Base-by-base conservation (phyloP, 169 alveolate species). In the Eimeria acervulina region DNA sequence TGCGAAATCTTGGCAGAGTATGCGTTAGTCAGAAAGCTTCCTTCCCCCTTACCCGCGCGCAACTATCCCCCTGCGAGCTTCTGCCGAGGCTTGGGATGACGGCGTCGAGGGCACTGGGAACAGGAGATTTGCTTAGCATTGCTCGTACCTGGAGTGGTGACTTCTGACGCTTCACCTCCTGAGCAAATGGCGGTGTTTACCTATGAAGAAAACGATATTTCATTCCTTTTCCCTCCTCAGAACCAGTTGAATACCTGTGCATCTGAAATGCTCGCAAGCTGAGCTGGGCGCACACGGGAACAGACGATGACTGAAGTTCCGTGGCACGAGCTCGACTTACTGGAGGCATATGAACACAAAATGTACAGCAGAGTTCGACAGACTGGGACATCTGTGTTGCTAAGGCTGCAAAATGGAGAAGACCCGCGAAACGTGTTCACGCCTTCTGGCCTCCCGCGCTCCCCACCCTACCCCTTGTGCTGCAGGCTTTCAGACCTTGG, bases 331-430 rank as follows among this genome's bases (percentile, higher is more conserved):
- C 94, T 94, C 3, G 80, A 94, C 36, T 44, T 94, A 28, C 17
- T 47, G 44, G 96, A 94, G 47, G 96, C 96, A 26, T 81, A 94
- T 63, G 96, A 94, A 68, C 96, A 94, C 88, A 89, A 89, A 17
- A 94, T 81, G 28, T 94, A 94, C 94, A 59, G 96, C 51, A 66
- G 78, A 12, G 96, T 94, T 28, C 52, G 96, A 52, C 90, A 94
- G 52, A 94, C 91, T 38, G 96, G 91, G 10, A 84, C 87, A 28
- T 38, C 83, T 12, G 89, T 94, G 26, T 44, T 94, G 38, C 26
- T 94, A 47, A 74, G 81, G 72, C 90, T 94, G 38, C 93, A 84
- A 66, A 76, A 94, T 66, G 70, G 87, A 68, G 96, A 83, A 33
- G 94, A 94, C 51, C 83, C 91, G 12, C 51, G 92, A 36, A 51